A percentile compares a stretch with the other conserved stretches of the same genome.
These are phyloP conservation scores for Westerdykella ornata DNA, from an alignment of 2,329 filamentous ascomycete species.

Conservation along the genomic window DNA sequence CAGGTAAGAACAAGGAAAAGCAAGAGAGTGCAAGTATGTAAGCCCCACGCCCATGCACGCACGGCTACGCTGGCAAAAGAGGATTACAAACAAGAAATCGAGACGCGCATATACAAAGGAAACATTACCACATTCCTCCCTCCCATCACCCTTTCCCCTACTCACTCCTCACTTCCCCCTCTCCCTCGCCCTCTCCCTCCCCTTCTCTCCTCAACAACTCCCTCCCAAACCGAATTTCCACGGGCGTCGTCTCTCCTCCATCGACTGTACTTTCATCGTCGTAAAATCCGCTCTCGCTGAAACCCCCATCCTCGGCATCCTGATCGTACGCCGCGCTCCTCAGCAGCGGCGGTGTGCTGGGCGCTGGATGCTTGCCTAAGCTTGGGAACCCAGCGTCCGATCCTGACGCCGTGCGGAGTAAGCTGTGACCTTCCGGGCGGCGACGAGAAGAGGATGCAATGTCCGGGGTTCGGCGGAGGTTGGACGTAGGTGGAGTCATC, in stretches of 20 bases:
- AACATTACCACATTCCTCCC: no score
- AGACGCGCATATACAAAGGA: no score
- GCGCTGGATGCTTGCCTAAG: conserved; percentile 24
- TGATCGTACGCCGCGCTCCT: conserved; percentile 52
- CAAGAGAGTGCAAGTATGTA: no score
- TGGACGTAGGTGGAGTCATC: conserved; percentile 80
- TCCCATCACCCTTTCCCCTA: no score
- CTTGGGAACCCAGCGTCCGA: conserved; percentile 28
- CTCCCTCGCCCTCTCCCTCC: no score
- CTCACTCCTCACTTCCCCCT: no score
- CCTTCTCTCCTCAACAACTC: conserved; percentile 8
- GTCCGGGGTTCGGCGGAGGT: conserved; percentile 56
- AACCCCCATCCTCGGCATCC: conserved; percentile 50
- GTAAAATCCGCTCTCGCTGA: conserved; percentile 43
- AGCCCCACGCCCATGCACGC: no score
- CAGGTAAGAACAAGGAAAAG: no score
- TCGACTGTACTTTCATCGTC: conserved; percentile 47
- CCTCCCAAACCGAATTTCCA: conserved; percentile 29
- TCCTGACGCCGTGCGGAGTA: conserved; percentile 22
- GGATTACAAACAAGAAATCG: no score
- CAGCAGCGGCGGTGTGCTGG: conserved; percentile 50
- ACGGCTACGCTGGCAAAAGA: no score
- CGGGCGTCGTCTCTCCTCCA: conserved; percentile 25
- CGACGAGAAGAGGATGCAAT: conserved; percentile 32
- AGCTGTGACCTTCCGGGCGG: conserved; percentile 13